Base-by-base conservation (phyloP, 2,329 filamentous ascomycete species). In the Diaporthe sp. region DNA sequence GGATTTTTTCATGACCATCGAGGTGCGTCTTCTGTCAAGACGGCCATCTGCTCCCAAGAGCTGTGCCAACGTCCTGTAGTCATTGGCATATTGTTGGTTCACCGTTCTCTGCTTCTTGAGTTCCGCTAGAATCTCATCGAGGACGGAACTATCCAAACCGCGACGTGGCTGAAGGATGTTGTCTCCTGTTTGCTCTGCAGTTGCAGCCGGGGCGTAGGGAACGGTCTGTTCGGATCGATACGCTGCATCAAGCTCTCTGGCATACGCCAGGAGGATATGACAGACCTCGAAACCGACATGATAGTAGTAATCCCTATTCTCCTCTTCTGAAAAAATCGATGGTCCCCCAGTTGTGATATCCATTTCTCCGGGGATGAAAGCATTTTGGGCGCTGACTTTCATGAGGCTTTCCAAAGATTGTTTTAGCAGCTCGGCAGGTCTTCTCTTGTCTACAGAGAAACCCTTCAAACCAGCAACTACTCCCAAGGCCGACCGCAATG, bases 401-500 rank as follows among this genome's bases (percentile, higher is more conserved):
- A 75, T 61, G 42, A 75, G 15, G 17, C 22, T 25, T 25, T 51
- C 37, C 17, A 70, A 37, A 7, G 58, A 73, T 3, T 7, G 15
- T 34, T 12, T 53, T 5, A 44, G 10, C 28, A 75, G 12, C 22
- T 53, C 53, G 8, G 17, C 28, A 2, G 53, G 7, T 9, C 28
- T 61, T 12, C 31, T 53, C 25, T 71, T 28, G 28, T 73, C 68
- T 55, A 76, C 25, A 1, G 42, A 25, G 4, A 13, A 42, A 0
- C 17, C 46, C 15, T 51, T 65, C 3, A 42, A 34, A 13, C 72
- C 74, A 17, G 71, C 75, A 13, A 76, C 7, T 2, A 78, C 57
- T 1, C 65, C 72, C 3, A 77, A 28, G 0, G 58, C 77, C 39
- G 71, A 78, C 4, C 76, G 76, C 19, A 79, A 51, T 10, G 73